A percentile compares a stretch with the other conserved stretches of the same genome.
phyloP scores from a whole-genome alignment of 177 flowering plant genomes.

The Vitis hybrid region DNA sequence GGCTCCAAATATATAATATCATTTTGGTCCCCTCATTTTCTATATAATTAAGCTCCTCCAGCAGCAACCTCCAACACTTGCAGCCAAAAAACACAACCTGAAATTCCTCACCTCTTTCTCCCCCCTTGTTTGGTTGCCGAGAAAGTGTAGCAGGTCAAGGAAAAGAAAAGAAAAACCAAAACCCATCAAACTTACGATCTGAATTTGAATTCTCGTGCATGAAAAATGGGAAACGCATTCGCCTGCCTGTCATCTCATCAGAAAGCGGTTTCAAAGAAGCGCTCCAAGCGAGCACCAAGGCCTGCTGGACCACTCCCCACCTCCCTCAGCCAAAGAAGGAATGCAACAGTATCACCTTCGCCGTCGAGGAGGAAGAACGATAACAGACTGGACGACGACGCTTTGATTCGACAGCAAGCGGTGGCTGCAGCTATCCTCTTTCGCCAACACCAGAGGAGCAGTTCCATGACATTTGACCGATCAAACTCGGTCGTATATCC shows the following conservation, averaged over 20 bases:
- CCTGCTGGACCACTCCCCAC: neutral
- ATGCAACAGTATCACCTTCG: neutral
- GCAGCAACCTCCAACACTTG: neutral
- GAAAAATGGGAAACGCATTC: slow-evolving; percentile 7
- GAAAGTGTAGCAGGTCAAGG: neutral
- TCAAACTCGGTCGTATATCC: slow-evolving; percentile 7
- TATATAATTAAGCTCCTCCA: too few relatives aligned
- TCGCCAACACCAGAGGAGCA: slow-evolving; percentile 10
- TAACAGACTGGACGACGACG: slow-evolving; percentile 1
- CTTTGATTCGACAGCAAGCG: slow-evolving; percentile 7
- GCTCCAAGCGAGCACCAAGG: neutral
- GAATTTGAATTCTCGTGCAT: neutral
- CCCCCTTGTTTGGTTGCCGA: neutral
- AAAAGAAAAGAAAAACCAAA: too few relatives aligned
- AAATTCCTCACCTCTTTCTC: neutral
- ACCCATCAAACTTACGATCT: neutral
- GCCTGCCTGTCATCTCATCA: neutral
- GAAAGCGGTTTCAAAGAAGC: neutral
- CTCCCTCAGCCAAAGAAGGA: neutral
- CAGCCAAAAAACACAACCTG: neutral
- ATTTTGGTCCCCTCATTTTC: too few relatives aligned
- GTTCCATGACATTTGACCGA: neutral
- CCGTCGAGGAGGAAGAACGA: neutral
- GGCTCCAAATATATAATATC: too few relatives aligned
- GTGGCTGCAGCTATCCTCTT: slow-evolving; percentile 10